phyloP scores from a whole-genome alignment of 1,284 basidiomycete genomes.

The Cryptococcus depauperatus region DNA sequence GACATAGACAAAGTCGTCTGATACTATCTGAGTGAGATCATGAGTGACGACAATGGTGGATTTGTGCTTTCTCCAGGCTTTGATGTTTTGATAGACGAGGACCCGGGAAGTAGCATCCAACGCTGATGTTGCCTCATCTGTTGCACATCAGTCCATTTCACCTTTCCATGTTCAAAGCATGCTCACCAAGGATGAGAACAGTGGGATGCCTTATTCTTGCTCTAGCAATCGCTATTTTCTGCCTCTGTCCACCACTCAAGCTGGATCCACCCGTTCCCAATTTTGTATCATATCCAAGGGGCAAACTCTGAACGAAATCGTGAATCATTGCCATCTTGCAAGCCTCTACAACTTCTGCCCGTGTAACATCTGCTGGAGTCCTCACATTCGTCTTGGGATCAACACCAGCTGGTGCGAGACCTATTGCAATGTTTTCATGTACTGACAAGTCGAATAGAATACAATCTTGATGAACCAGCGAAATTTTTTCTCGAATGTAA shows the following conservation, averaged over 20 bases:
- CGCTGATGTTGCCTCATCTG: constrained; percentile 94
- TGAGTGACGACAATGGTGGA: constrained; percentile 97
- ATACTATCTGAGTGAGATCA: constrained; percentile 74
- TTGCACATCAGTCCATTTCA: neutral
- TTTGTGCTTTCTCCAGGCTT: constrained; percentile 67
- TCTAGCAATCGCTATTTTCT: constrained; percentile 83
- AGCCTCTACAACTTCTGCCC: constrained; percentile 67
- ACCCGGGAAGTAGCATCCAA: constrained; percentile 81
- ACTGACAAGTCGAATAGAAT: constrained; percentile 74
- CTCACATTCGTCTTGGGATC: constrained; percentile 27
- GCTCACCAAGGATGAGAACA: constrained; percentile 79
- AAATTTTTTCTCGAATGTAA: constrained; percentile 66
- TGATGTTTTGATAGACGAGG: constrained; percentile 81
- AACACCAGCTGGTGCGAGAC: constrained; percentile 53
- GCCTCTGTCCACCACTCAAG: constrained; percentile 87
- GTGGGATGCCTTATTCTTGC: constrained; percentile 79
- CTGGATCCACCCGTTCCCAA: constrained; percentile 66
- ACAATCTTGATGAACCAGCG: constrained; percentile 66
- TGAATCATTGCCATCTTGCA: constrained; percentile 81
- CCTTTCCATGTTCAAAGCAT: neutral
- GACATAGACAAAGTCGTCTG: constrained; percentile 82
- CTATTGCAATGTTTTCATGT: constrained; percentile 83
- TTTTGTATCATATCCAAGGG: constrained; percentile 78
- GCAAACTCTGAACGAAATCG: constrained; percentile 74
- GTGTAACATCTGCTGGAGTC: constrained; percentile 49